Evolutionary conservation across 805 yeast species (phyloP).

Genomic region (Scheffersomyces amazonensis): DNA sequence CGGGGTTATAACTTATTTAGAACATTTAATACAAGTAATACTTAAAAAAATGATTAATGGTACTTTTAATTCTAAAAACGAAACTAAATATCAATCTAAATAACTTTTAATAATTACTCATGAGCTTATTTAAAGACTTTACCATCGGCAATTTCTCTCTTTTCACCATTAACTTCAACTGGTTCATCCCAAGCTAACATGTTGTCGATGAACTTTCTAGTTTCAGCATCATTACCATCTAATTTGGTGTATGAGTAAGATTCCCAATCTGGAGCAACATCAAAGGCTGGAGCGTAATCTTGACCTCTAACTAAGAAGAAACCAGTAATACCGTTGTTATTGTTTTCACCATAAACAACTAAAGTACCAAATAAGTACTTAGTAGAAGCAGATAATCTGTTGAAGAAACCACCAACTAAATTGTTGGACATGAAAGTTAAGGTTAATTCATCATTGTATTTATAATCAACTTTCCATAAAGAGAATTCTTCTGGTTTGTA

Average conservation of each 20-base stretch:
- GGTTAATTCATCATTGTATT: slow-evolving; percentile 97
- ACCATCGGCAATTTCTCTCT: slow-evolving; percentile 92
- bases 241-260: slow-evolving; percentile 81
- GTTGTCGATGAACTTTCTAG: slow-evolving; percentile 78
- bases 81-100: no score
- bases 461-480: slow-evolving; percentile 91
- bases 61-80: no score
- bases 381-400: slow-evolving; percentile 87
- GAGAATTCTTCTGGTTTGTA: slow-evolving; percentile 93
- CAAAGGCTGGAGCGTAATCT: slow-evolving; percentile 85
- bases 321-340: slow-evolving; percentile 96
- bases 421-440: slow-evolving; percentile 97
- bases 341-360: slow-evolving; percentile 98
- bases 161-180: slow-evolving; percentile 71
- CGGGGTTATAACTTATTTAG: no score
- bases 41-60: no score
- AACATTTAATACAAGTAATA: no score
- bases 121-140: slow-evolving; percentile 82
- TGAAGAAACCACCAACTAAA: slow-evolving; percentile 96
- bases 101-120: no score
- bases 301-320: slow-evolving; percentile 95
- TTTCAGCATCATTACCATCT: slow-evolving; percentile 74
- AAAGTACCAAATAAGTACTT: slow-evolving; percentile 91
- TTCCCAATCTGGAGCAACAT: slow-evolving; percentile 99
- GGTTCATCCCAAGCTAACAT: slow-evolving; percentile 99